Evolutionary conservation across 2,329 filamentous ascomycete genomes (phyloP).

Genomic region (Diatrype stigma): DNA sequence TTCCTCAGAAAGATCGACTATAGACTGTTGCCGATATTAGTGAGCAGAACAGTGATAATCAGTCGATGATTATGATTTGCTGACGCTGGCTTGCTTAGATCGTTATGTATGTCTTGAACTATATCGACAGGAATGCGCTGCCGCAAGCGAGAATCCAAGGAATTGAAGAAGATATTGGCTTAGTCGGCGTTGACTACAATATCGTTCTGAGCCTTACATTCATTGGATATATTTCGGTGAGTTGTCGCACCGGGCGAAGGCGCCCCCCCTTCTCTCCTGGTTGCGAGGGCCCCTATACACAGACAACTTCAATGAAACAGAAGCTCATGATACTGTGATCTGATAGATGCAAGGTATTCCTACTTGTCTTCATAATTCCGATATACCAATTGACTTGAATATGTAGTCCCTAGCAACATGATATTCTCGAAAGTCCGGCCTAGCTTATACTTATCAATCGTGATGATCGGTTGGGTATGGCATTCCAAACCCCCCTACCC

Average conservation of each 20-base stretch:
- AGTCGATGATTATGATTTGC: too few relatives aligned
- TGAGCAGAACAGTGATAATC: slow-evolving; percentile 30
- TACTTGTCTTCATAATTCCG: not conserved
- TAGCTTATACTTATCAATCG: slow-evolving; percentile 36
- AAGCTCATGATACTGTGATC: not conserved
- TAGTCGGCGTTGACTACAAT: slow-evolving; percentile 36
- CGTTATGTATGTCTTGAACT: slow-evolving; percentile 61
- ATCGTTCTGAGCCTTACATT: slow-evolving; percentile 30
- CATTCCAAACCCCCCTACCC: not conserved
- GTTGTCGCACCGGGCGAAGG: not conserved
- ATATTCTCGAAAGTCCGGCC: slow-evolving; percentile 40
- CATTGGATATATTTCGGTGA: slow-evolving; percentile 28
- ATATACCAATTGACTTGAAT: not conserved
- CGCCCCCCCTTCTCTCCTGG: too few relatives aligned
- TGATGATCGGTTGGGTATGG: slow-evolving; percentile 36
- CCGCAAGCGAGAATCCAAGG: slow-evolving; percentile 37
- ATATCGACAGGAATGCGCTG: slow-evolving; percentile 38
- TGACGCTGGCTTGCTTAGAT: slow-evolving; percentile 1
- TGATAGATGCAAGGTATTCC: slow-evolving; percentile 24
- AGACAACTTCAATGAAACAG: too few relatives aligned
- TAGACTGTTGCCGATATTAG: slow-evolving; percentile 52
- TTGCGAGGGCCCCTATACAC: too few relatives aligned
- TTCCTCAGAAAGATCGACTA: slow-evolving; percentile 56
- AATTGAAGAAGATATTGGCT: slow-evolving; percentile 37
- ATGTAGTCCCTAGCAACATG: slow-evolving; percentile 44